Evolutionary conservation across 1,284 basidiomycete species (phyloP).

Genomic region (Boletus semigastroideus): DNA sequence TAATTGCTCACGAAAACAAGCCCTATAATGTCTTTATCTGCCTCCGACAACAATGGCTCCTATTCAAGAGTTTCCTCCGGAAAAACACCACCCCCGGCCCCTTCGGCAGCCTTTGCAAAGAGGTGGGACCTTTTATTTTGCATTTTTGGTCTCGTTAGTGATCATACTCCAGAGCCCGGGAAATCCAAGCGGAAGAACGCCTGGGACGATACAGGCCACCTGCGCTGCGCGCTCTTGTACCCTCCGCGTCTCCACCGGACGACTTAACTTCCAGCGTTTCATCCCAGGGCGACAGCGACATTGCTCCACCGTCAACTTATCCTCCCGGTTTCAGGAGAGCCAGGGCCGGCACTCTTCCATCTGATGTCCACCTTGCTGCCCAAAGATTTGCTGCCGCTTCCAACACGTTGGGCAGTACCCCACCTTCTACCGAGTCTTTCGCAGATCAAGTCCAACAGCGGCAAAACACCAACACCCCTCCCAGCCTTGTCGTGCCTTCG

Average conservation of each 20-base stretch:
- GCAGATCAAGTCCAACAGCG: slow-evolving; percentile 55
- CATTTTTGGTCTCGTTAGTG: slow-evolving; percentile 17
- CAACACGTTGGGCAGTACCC: slow-evolving; percentile 50
- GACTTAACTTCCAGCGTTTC: slow-evolving; percentile 55
- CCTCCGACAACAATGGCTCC: slow-evolving; percentile 71
- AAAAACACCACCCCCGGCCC: slow-evolving; percentile 86
- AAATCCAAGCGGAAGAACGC: slow-evolving; percentile 75
- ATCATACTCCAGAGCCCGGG: slow-evolving; percentile 61
- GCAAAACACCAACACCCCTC: slow-evolving; percentile 44
- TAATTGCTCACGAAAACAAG: slow-evolving; percentile 71
- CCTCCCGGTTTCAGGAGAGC: slow-evolving; percentile 81
- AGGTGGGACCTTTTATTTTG: slow-evolving; percentile 47
- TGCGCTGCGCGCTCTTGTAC: slow-evolving; percentile 69
- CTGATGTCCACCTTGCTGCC: slow-evolving; percentile 82
- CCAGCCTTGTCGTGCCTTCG: slow-evolving; percentile 44
- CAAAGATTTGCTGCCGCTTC: slow-evolving; percentile 76
- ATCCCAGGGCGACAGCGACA: slow-evolving; percentile 55
- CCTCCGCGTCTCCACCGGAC: slow-evolving; percentile 70
- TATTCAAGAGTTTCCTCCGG: slow-evolving; percentile 79
- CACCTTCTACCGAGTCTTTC: slow-evolving; percentile 64
- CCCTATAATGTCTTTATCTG: slow-evolving; percentile 84
- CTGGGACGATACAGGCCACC: slow-evolving; percentile 75
- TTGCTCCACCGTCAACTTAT: slow-evolving; percentile 68
- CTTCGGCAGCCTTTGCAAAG: slow-evolving; percentile 86
- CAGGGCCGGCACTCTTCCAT: slow-evolving; percentile 85